A percentile compares a stretch with the other conserved stretches of the same genome.
Evolutionary conservation across 164 flowering plant genomes (phyloP).

Genomic region (Kalanchoe fedtschenkoi): DNA sequence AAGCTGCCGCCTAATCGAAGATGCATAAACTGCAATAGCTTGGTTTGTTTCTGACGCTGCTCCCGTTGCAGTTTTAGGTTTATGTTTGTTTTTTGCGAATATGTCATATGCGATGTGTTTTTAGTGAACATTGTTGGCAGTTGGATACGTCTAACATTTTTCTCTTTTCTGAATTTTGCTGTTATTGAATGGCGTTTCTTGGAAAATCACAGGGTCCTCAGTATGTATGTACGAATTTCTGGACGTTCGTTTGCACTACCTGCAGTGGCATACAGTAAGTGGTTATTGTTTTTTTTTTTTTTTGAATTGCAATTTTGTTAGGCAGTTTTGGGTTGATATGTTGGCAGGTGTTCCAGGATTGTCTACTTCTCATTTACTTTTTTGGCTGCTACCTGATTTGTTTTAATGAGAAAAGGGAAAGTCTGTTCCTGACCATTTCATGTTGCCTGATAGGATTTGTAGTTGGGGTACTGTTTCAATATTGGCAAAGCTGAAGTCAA

Average conservation of each 20-base stretch:
- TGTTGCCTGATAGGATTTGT: not conserved
- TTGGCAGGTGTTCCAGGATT: too few relatives aligned
- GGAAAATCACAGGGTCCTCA: constrained; percentile 71
- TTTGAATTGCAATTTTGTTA: not conserved
- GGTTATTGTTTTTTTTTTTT: not conserved
- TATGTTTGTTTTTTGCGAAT: not conserved
- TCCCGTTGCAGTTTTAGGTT: not conserved
- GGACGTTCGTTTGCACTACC: constrained; percentile 73
- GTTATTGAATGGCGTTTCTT: not conserved
- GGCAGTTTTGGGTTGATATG: not conserved
- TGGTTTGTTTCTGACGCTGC: constrained; percentile 30
- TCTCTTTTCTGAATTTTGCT: not conserved
- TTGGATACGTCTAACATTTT: not conserved
- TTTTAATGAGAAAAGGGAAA: too few relatives aligned
- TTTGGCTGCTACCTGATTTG: too few relatives aligned
- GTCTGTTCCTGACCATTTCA: not conserved
- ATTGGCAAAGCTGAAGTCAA: not conserved
- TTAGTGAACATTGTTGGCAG: not conserved
- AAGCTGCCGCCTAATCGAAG: constrained; percentile 97
- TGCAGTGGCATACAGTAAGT: constrained; percentile 97
- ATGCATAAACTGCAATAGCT: constrained; percentile 85
- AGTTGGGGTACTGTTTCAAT: too few relatives aligned
- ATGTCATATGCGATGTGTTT: not conserved
- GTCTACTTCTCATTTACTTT: not conserved
- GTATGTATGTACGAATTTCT: constrained; percentile 80